These are phyloP conservation scores for Diaporthe sp. DNA, from an alignment of 2,329 filamentous ascomycete genomes.

Conservation along the genomic window DNA sequence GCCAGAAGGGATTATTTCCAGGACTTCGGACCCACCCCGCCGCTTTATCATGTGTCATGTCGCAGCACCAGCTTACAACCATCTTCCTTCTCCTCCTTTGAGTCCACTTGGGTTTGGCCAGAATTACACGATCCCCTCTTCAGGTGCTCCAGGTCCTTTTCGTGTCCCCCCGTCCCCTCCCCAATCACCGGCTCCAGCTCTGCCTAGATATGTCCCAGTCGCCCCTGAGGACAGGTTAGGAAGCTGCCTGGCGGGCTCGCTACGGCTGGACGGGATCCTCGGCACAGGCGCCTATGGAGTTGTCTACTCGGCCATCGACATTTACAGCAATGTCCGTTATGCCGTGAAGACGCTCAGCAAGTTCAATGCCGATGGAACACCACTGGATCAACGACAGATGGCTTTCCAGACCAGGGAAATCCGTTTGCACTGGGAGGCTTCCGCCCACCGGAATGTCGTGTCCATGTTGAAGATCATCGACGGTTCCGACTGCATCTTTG, in stretches of 20 bases:
- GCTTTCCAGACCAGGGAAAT: constrained; percentile 96
- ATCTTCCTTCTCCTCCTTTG: constrained; percentile 32
- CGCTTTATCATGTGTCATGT: constrained; percentile 36
- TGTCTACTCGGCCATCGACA: constrained; percentile 90
- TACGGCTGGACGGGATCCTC: constrained; percentile 87
- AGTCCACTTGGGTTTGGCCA: constrained; percentile 37
- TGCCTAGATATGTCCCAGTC: constrained; percentile 67
- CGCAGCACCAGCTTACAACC: constrained; percentile 28
- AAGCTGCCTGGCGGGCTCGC: constrained; percentile 83
- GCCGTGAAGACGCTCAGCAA: constrained; percentile 98
- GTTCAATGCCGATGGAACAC: constrained; percentile 77
- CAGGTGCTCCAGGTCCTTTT: constrained; percentile 22
- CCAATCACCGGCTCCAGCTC: constrained; percentile 41
- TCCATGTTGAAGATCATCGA: constrained; percentile 95
- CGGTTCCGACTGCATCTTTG: constrained; percentile 91
- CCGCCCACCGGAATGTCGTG: constrained; percentile 92
- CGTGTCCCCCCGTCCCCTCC: constrained; percentile 23
- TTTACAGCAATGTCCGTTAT: constrained; percentile 85
- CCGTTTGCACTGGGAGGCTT: constrained; percentile 89
- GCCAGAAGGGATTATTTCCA: constrained; percentile 28
- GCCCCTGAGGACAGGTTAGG: constrained; percentile 89
- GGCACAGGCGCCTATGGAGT: constrained; percentile 97
- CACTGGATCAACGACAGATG: constrained; percentile 86
- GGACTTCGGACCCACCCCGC: constrained; percentile 6
- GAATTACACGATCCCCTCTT: constrained; percentile 13